A percentile compares a stretch with the other conserved stretches of the same genome.
These are phyloP conservation scores for Plasmodium inui DNA, from an alignment of 169 alveolate genomes.

Conservation along the genomic window DNA sequence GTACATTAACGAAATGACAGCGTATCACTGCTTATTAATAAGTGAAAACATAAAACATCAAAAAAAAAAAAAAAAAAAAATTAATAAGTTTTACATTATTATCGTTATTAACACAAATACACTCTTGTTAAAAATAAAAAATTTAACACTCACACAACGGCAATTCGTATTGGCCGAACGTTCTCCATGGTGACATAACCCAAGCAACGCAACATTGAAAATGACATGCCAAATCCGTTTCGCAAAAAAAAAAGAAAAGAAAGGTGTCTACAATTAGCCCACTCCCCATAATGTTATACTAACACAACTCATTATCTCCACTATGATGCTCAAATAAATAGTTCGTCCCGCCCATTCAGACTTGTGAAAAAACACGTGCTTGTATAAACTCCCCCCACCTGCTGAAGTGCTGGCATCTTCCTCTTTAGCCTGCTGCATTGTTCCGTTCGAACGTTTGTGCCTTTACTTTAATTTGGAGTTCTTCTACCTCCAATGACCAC, in stretches of 20 bases:
- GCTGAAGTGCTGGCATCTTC: not conserved
- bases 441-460: not conserved
- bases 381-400: not conserved
- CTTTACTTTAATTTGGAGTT: not conserved
- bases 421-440: not conserved
- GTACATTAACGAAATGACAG: not conserved
- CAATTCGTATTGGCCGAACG: not conserved
- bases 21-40: slow-evolving; percentile 18
- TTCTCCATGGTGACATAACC: not conserved
- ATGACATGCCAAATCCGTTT: not conserved
- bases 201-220: not conserved
- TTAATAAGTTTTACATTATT: slow-evolving; percentile 16
- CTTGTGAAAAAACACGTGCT: not conserved
- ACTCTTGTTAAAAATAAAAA: slow-evolving; percentile 7
- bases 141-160: not conserved
- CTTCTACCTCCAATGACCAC: not conserved
- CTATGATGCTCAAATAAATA: not conserved
- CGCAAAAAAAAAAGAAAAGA: not conserved
- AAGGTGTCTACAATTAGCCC: not conserved
- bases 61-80: slow-evolving; percentile 4
- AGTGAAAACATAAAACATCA: slow-evolving; percentile 10
- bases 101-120: slow-evolving; percentile 8
- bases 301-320: not conserved
- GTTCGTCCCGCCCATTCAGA: not conserved
- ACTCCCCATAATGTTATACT: not conserved